Conservation (phyloP, 345 rosid genomes). For the Punica granatum region DNA sequence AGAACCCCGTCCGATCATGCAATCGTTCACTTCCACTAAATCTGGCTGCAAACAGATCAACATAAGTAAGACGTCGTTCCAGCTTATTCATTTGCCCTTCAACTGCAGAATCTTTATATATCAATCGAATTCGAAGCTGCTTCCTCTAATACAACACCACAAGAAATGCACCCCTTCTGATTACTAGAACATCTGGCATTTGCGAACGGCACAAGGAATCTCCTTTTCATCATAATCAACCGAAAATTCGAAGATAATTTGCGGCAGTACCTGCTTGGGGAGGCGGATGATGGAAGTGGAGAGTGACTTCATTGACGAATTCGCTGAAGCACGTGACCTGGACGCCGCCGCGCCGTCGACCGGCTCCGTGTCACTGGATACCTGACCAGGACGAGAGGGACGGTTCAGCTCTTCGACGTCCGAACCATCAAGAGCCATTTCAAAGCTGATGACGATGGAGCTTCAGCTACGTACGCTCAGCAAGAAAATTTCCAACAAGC, state of each 20-base stretch:
- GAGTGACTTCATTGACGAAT: conserved; percentile 49
- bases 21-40: not conserved
- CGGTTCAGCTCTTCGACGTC: conserved; percentile 5
- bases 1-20: not conserved
- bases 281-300: conserved; percentile 75
- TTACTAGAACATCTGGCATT: not conserved
- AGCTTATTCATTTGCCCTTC: not conserved
- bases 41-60: not conserved
- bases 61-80: not conserved
- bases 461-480: not conserved
- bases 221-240: not conserved
- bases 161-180: too few relatives aligned
- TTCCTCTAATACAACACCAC: too few relatives aligned
- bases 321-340: conserved; percentile 60
- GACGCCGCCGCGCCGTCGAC: conserved; percentile 14
- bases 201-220: too few relatives aligned
- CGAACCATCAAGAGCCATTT: conserved; percentile 10
- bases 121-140: not conserved
- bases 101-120: too few relatives aligned
- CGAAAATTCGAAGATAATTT: not conserved
- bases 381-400: conserved; percentile 6
- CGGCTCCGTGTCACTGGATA: too few relatives aligned
- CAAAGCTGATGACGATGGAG: not conserved
- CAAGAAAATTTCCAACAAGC: too few relatives aligned
- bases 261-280: conserved; percentile 42